Conservation (phyloP, 2,329 filamentous ascomycete genomes). For the Claviceps arundinis region DNA sequence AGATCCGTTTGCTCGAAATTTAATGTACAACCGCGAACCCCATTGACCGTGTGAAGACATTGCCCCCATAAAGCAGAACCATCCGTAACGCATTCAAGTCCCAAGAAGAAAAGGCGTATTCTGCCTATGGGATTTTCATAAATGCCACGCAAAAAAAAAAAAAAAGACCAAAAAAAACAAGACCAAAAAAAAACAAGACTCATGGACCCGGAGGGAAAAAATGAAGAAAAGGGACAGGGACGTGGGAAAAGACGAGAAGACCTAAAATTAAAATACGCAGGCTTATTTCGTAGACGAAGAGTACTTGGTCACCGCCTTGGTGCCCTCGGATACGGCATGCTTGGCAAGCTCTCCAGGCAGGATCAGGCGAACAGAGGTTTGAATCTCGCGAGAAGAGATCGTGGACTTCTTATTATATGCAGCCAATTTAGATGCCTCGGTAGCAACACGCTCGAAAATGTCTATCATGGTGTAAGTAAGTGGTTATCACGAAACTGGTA, state of each 20-base stretch:
- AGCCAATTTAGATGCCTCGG: constrained; percentile 96
- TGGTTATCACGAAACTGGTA: too few relatives aligned
- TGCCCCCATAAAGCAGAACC: constrained; percentile 52
- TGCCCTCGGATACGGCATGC: constrained; percentile 98
- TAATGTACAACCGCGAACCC: constrained; percentile 65
- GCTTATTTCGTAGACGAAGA: constrained; percentile 97
- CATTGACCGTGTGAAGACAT: constrained; percentile 56
- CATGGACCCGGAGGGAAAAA: not conserved
- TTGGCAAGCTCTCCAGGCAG: constrained; percentile 97
- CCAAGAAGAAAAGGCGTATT: constrained; percentile 22
- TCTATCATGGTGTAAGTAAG: constrained; percentile 36
- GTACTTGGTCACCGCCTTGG: constrained; percentile 99
- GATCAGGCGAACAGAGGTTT: constrained; percentile 96
- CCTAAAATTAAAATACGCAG: constrained; percentile 34
- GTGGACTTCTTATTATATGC: constrained; percentile 99
- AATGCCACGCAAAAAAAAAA: constrained; percentile 44
- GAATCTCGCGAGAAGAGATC: constrained; percentile 98
- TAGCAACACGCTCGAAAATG: constrained; percentile 98
- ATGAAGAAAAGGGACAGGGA: too few relatives aligned
- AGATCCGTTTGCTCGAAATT: constrained; percentile 48
- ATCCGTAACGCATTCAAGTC: constrained; percentile 65
- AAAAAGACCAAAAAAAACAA: too few relatives aligned
- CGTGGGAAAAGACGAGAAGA: constrained; percentile 27
- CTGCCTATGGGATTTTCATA: constrained; percentile 37
- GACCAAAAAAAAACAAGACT: constrained; percentile 11